Percentiles rank a stretch among this genome's conserved stretches.
These are phyloP conservation scores for Inga laurina DNA, from an alignment of 306 rosid species.

Conservation along the genomic window DNA sequence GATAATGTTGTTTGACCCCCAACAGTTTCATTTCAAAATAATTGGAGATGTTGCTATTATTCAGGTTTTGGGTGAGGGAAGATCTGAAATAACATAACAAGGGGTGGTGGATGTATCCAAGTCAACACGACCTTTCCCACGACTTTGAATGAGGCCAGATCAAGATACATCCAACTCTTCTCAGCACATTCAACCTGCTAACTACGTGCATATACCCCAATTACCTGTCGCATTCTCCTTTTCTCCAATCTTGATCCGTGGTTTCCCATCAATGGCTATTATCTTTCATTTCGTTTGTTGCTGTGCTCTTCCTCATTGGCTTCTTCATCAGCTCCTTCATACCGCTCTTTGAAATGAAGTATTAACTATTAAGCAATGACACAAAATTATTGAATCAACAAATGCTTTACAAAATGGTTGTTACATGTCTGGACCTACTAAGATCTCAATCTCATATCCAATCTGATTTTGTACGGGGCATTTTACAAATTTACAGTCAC, in stretches of 20 bases:
- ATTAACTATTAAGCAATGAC: neutral
- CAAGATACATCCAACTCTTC: neutral
- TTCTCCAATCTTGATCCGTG: neutral
- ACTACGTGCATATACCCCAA: no score
- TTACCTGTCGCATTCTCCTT: neutral
- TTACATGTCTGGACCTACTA: neutral
- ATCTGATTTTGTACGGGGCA: neutral
- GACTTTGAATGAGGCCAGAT: no score
- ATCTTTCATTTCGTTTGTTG: neutral
- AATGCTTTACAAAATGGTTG: neutral
- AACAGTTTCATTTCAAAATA: neutral
- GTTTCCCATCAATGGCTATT: neutral
- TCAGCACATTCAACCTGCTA: no score
- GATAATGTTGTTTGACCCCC: neutral
- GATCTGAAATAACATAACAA: neutral
- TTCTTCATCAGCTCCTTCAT: neutral
- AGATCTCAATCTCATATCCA: neutral
- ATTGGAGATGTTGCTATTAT: neutral
- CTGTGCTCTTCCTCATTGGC: neutral
- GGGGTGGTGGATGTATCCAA: neutral
- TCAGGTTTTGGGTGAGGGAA: neutral
- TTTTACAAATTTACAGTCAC: neutral
- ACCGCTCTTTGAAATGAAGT: neutral
- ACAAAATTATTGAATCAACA: slow-evolving; percentile 3
- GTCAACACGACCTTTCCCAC: neutral